phyloP scores from a whole-genome alignment of 768 basidiomycete species.

The Suillus occidentalis region DNA sequence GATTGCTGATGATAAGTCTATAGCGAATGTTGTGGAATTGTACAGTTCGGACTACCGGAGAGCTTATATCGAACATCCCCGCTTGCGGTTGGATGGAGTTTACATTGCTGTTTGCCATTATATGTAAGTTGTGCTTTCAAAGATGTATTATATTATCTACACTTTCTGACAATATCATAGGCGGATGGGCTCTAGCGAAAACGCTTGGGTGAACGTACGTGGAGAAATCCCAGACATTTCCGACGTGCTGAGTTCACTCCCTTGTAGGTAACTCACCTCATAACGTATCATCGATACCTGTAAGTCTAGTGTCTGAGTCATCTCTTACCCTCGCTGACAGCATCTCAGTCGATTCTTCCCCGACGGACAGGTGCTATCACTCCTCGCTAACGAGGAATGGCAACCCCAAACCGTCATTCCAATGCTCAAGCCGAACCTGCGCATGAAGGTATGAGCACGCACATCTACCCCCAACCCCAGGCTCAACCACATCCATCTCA shows the following conservation, averaged over 20 bases:
- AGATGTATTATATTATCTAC: constrained; percentile 5
- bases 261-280: constrained; percentile 71
- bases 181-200: constrained; percentile 77
- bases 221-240: background rate
- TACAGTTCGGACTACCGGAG: constrained; percentile 70
- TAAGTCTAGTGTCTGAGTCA: constrained; percentile 35
- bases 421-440: constrained; percentile 69
- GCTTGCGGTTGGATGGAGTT: constrained; percentile 82
- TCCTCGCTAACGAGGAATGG: constrained; percentile 79
- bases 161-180: constrained; percentile 34
- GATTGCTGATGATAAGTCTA: constrained; percentile 50
- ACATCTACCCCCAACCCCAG: background rate
- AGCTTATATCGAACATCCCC: constrained; percentile 80
- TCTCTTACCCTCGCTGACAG: constrained; percentile 7
- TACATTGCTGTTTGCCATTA: constrained; percentile 94
- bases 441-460: constrained; percentile 61
- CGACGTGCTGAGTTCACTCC: constrained; percentile 5
- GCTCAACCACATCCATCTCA: constrained; percentile 28
- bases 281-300: constrained; percentile 94
- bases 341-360: constrained; percentile 76
- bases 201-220: constrained; percentile 83
- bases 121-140: constrained; percentile 48
- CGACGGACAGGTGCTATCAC: constrained; percentile 81
- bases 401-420: constrained; percentile 73
- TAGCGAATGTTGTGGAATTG: constrained; percentile 49